Evolutionary conservation across 75 land plant species (phyloP).

Genomic region (Pseudotsuga menziesii): DNA sequence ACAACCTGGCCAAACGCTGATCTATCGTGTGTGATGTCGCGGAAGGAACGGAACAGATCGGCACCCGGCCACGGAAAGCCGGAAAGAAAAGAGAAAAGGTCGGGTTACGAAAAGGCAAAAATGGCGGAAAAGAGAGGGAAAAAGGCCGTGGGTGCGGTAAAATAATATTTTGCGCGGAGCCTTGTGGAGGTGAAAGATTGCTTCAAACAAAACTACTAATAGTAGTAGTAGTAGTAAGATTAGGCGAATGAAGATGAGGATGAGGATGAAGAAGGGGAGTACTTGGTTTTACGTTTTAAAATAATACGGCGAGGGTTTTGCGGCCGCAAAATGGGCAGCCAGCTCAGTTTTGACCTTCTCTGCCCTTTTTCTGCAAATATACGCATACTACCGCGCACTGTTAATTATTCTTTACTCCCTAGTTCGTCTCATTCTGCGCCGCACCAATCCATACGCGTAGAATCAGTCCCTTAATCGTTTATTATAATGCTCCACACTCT

Average conservation of each 20-base stretch:
- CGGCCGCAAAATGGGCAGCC: background rate
- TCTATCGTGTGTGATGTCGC: background rate
- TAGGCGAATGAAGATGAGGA: background rate
- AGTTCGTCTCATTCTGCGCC: background rate
- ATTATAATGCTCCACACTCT: background rate
- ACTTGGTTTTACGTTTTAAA: background rate
- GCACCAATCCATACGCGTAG: conserved; percentile 10
- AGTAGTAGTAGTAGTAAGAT: too few species aligned
- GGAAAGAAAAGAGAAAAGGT: conserved; percentile 1
- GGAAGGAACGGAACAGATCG: background rate
- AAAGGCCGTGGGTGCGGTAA: conserved; percentile 10
- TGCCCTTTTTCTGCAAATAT: background rate
- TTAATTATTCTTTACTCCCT: background rate
- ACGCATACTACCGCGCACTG: background rate
- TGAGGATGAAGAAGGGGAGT: background rate
- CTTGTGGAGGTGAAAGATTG: too few species aligned
- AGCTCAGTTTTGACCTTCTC: conserved; percentile 13
- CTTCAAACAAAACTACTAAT: too few species aligned
- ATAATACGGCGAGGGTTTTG: conserved; percentile 12
- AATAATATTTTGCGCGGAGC: background rate
- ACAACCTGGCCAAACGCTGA: background rate
- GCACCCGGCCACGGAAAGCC: background rate
- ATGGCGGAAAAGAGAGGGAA: conserved; percentile 11
- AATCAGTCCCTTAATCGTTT: background rate
- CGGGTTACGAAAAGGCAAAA: conserved; percentile 10